Base-by-base conservation (phyloP, 257 asterid species). In the Sherardia arvensis region DNA sequence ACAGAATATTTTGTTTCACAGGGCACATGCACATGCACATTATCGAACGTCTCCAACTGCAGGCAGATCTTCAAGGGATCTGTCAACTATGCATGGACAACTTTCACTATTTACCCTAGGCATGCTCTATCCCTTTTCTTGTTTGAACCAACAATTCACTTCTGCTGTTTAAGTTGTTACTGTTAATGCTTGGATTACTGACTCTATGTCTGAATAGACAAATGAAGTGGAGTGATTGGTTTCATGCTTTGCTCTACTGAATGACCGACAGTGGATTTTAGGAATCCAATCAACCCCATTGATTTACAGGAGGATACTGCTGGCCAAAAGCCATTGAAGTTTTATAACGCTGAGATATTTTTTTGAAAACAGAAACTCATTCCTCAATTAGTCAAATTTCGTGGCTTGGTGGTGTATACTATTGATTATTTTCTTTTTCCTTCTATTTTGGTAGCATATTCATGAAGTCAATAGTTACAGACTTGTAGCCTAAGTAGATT, bases 1-100 rank as follows among this genome's bases (percentile, higher is more conserved):
- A 26, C 29, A 11, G 48, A 69, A 22, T 64, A 26, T 32, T 70
- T 38, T 68, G 21, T 34, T 33, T 33, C 32, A 61, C 85, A 92
- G 99, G 99, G 99, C 99, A 7, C 87, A 93, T 90, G 74, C 99
- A 93, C 84, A 93, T 93, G 97, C 91, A 90, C 84, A 90, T 93
- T 61, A 93, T 93, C 53, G 96, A 93, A 84, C 3, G 92, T 93
- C 32, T 33, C 84, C 5, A 93, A 90, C 81, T 93, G 99, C 73
- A 85, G 96, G 77, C 88, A 90, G 75, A 73, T 93, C 27, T 90
- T 93, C 81, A 87, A 90, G 81, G 97, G 99, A 81, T 87, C 99
- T 6, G 97, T 90, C 71, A 85, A 90, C 66, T 93, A 93, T 54
- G 99, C 99, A 22, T 93, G 99, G 99, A 93, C 99, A 40, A 85